Evolutionary conservation across 139 green algal genomes (phyloP), one percentile per base, ranked within the genome.

Genomic region (Astrephomene gubernaculifera): DNA sequence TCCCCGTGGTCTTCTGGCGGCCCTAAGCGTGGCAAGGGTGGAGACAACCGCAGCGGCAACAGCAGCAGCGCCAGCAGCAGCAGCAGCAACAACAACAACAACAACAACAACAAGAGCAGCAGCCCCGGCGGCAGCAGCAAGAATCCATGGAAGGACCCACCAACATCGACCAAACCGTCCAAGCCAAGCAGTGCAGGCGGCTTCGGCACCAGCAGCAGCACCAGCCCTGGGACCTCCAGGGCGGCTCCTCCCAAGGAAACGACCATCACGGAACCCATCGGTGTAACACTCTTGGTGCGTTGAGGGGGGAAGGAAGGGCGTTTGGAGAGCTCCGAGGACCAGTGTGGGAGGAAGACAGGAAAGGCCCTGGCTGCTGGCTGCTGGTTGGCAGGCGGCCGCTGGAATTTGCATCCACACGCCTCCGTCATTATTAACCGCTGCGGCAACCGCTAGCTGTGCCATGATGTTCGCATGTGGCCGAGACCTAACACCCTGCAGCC

Each of bases 281-380:
- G 24, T 14, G 38, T 80, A 14, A 86, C 68, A 1, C 53, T 86
- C 29, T 53, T 86, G 68, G 81, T 71, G 71, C 24, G 81, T n/a
- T n/a, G n/a, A n/a, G n/a, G n/a, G n/a, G n/a, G n/a, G n/a, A n/a
- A n/a, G n/a, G n/a, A n/a, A n/a, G n/a, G n/a, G n/a, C n/a, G n/a
- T n/a, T n/a, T n/a, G n/a, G n/a, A n/a, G n/a, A n/a, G n/a, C n/a
- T n/a, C n/a, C n/a, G n/a, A n/a, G n/a, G n/a, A n/a, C n/a, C n/a
- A n/a, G n/a, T n/a, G n/a, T n/a, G n/a, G n/a, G n/a, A n/a, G n/a
- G n/a, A n/a, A n/a, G n/a, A n/a, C n/a, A n/a, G n/a, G n/a, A n/a
- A n/a, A n/a, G n/a, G n/a, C n/a, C n/a, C n/a, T n/a, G n/a, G n/a
- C n/a, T n/a, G n/a, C n/a, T n/a, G n/a, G n/a, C n/a, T n/a, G n/a